phyloP scores from a whole-genome alignment of 2,329 filamentous ascomycete genomes.

The Alternaria triticimaculans region DNA sequence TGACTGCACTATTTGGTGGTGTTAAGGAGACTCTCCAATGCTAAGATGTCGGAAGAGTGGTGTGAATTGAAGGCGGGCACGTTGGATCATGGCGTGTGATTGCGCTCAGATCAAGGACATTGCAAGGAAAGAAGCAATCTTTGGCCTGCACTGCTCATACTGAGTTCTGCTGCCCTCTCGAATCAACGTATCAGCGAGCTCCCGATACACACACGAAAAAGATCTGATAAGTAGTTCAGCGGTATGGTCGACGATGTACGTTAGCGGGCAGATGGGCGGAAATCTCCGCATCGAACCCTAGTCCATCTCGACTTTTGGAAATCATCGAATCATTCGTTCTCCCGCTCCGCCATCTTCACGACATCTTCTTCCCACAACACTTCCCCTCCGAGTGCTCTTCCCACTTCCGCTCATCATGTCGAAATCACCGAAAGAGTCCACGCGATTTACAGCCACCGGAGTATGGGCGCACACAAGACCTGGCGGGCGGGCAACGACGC shows the following conservation, averaged over 20 bases:
- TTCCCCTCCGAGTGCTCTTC: slow-evolving; percentile 2
- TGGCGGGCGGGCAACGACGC: slow-evolving; percentile 49
- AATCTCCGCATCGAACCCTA: slow-evolving; percentile 39
- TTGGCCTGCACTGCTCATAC: not conserved
- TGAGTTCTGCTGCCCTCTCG: not conserved
- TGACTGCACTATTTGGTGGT: not conserved
- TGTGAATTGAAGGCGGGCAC: not conserved
- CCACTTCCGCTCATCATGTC: slow-evolving; percentile 53
- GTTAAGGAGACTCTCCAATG: not conserved
- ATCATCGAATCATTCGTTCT: slow-evolving; percentile 37
- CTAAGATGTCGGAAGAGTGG: not conserved
- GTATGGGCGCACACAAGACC: slow-evolving; percentile 74
- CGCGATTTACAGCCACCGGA: slow-evolving; percentile 75
- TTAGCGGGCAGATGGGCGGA: slow-evolving; percentile 23
- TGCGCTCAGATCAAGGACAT: slow-evolving; percentile 13
- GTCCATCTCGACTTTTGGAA: slow-evolving; percentile 43
- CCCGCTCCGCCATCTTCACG: slow-evolving; percentile 25
- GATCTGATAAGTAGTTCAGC: not conserved
- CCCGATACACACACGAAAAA: not conserved
- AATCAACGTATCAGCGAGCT: not conserved
- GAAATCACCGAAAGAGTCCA: slow-evolving; percentile 79
- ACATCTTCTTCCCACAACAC: slow-evolving; percentile 15
- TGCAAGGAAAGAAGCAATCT: slow-evolving; percentile 6
- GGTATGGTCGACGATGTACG: slow-evolving; percentile 12
- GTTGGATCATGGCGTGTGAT: slow-evolving; percentile 18